A percentile compares a stretch with the other conserved stretches of the same genome.
These are phyloP conservation scores for Epichloe festucae DNA, from an alignment of 2,329 filamentous ascomycete genomes.

Conservation along the genomic window DNA sequence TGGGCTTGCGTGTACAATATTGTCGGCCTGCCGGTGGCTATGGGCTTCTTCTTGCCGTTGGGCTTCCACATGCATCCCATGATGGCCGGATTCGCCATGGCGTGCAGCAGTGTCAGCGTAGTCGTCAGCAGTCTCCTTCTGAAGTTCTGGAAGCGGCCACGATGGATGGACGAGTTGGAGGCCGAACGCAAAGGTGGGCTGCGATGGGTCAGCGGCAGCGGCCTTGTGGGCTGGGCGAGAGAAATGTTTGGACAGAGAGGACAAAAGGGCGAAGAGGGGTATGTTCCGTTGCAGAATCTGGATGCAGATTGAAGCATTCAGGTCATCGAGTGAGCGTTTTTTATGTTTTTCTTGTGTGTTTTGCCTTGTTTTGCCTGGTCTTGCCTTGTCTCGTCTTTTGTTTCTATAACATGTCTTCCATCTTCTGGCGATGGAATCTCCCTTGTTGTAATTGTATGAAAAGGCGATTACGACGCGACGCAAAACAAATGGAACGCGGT, in stretches of 20 bases:
- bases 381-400: neutral
- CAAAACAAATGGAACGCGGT: too few species aligned
- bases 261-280: constrained; percentile 38
- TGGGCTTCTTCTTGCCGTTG: constrained; percentile 88
- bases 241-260: constrained; percentile 27
- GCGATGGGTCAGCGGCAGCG: constrained; percentile 29
- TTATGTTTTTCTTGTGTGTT: neutral
- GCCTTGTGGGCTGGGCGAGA: constrained; percentile 28
- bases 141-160: constrained; percentile 73
- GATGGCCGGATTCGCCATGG: constrained; percentile 92
- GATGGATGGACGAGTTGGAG: constrained; percentile 68
- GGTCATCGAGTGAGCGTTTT: neutral
- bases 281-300: constrained; percentile 44
- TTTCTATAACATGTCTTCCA: neutral
- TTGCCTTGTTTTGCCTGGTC: neutral
- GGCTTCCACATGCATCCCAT: constrained; percentile 83
- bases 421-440: neutral
- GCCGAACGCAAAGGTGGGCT: constrained; percentile 43
- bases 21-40: constrained; percentile 84
- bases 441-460: neutral
- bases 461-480: too few species aligned
- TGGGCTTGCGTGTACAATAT: constrained; percentile 94
- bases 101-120: constrained; percentile 77
- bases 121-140: constrained; percentile 73
- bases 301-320: constrained; percentile 20